These are phyloP conservation scores for Magnaporthales sp. DNA, from an alignment of 2,329 filamentous ascomycete species.

Conservation along the genomic window DNA sequence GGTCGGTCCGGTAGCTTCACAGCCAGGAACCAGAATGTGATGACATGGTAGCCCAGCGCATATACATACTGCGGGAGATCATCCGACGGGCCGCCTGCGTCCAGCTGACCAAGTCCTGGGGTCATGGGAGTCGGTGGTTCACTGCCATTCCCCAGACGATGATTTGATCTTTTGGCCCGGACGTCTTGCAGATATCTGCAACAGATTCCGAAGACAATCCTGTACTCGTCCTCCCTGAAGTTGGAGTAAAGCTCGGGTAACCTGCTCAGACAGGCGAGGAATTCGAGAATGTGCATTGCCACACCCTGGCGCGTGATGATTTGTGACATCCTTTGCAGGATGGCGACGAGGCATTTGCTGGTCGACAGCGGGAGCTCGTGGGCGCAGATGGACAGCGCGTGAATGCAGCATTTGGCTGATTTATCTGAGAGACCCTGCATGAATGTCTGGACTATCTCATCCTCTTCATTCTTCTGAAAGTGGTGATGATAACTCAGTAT, in stretches of 20 bases:
- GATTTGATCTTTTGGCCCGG: slow-evolving; percentile 49
- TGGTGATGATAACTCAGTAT: slow-evolving; percentile 84
- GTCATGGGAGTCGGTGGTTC: slow-evolving; percentile 26
- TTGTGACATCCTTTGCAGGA: slow-evolving; percentile 88
- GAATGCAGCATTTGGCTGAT: slow-evolving; percentile 87
- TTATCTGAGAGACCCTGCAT: slow-evolving; percentile 80
- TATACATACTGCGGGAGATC: slow-evolving; percentile 91
- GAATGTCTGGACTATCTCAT: slow-evolving; percentile 82
- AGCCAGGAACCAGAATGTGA: slow-evolving; percentile 94
- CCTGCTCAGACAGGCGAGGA: slow-evolving; percentile 80
- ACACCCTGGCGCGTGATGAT: slow-evolving; percentile 92
- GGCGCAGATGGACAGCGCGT: slow-evolving; percentile 89
- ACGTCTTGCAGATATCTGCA: slow-evolving; percentile 89
- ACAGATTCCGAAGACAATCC: slow-evolving; percentile 90
- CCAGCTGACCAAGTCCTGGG: slow-evolving; percentile 4
- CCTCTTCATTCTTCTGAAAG: slow-evolving; percentile 77
- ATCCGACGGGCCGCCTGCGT: slow-evolving; percentile 38
- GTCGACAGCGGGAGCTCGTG: slow-evolving; percentile 86
- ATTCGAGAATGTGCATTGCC: slow-evolving; percentile 91
- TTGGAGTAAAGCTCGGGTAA: slow-evolving; percentile 80
- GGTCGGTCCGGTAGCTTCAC: slow-evolving; percentile 76
- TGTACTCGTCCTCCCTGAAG: slow-evolving; percentile 84
- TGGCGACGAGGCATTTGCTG: slow-evolving; percentile 74
- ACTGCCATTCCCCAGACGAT: slow-evolving; percentile 16
- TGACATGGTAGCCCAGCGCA: slow-evolving; percentile 86